Evolutionary conservation across 305 asterid genomes (phyloP).

Genomic region (Euphrasia arctica): DNA sequence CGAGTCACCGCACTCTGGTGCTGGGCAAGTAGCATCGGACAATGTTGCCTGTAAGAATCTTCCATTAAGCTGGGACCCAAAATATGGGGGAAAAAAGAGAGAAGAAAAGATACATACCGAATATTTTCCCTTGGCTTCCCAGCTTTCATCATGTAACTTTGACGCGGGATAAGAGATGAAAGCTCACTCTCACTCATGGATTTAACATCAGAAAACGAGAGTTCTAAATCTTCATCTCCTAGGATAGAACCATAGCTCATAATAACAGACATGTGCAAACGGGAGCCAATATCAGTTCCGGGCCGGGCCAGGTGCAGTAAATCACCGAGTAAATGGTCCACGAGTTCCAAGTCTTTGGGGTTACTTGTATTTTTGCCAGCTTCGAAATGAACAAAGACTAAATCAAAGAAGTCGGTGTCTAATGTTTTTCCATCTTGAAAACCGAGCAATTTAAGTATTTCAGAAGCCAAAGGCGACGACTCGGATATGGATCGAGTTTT

Average conservation of each 20-base stretch:
- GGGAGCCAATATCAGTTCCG: constrained; percentile 42
- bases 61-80: constrained; percentile 13
- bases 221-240: constrained; percentile 35
- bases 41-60: constrained; percentile 43
- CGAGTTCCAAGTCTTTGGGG: constrained; percentile 38
- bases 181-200: constrained; percentile 33
- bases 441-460: constrained; percentile 64
- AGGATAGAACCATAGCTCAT: constrained; percentile 62
- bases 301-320: constrained; percentile 36
- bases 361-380: constrained; percentile 38
- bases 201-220: constrained; percentile 32
- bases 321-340: constrained; percentile 58
- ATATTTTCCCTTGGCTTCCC: constrained; percentile 64
- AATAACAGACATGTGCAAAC: constrained; percentile 65
- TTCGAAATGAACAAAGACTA: constrained; percentile 60
- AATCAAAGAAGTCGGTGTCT: constrained; percentile 53
- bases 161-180: constrained; percentile 47
- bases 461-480: constrained; percentile 32
- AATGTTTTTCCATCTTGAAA: constrained; percentile 59
- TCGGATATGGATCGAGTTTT: constrained; percentile 21
- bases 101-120: constrained; percentile 37
- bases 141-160: constrained; percentile 77
- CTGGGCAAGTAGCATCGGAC: constrained; percentile 83
- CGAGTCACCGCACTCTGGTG: constrained; percentile 90
- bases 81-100: not conserved